These are phyloP conservation scores for Aspergillus clavatus DNA, from an alignment of 2,329 filamentous ascomycete species.

Conservation along the genomic window DNA sequence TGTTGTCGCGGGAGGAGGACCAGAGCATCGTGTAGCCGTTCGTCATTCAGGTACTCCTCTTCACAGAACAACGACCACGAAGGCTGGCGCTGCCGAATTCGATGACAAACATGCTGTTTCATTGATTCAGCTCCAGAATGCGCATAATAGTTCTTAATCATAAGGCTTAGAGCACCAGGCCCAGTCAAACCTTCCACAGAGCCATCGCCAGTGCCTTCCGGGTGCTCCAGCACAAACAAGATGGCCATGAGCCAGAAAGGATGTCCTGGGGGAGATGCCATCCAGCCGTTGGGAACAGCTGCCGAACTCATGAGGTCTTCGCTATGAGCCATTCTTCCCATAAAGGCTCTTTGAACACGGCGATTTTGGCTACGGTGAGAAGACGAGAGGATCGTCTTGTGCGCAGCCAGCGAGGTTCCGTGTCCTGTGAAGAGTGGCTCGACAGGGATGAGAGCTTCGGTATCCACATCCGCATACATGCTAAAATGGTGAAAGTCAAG, in stretches of 20 bases:
- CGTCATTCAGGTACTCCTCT: neutral
- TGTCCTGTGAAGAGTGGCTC: slow-evolving; percentile 13
- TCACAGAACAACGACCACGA: slow-evolving; percentile 14
- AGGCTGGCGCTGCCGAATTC: slow-evolving; percentile 7
- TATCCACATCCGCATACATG: slow-evolving; percentile 21
- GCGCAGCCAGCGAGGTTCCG: slow-evolving; percentile 8
- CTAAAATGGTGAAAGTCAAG: slow-evolving; percentile 1
- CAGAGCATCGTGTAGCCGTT: slow-evolving; percentile 6
- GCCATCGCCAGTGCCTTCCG: slow-evolving; percentile 15
- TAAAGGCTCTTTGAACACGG: slow-evolving; percentile 13
- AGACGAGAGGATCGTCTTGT: slow-evolving; percentile 2
- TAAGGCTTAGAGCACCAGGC: slow-evolving; percentile 9
- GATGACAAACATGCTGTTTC: slow-evolving; percentile 7
- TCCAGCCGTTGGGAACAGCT: slow-evolving; percentile 20
- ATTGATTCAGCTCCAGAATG: slow-evolving; percentile 2
- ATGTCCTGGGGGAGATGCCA: slow-evolving; percentile 19
- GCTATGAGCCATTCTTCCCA: slow-evolving; percentile 17
- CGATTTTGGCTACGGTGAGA: neutral
- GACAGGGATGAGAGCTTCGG: slow-evolving; percentile 16
- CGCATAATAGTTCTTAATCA: slow-evolving; percentile 14
- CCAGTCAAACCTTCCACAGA: slow-evolving; percentile 17
- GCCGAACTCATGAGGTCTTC: slow-evolving; percentile 11
- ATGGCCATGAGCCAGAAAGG: slow-evolving; percentile 18
- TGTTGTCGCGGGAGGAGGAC: slow-evolving; percentile 15
- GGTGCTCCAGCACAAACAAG: slow-evolving; percentile 15